Base-by-base conservation (phyloP, 208 protist species). In the Trypanosoma grayi region DNA sequence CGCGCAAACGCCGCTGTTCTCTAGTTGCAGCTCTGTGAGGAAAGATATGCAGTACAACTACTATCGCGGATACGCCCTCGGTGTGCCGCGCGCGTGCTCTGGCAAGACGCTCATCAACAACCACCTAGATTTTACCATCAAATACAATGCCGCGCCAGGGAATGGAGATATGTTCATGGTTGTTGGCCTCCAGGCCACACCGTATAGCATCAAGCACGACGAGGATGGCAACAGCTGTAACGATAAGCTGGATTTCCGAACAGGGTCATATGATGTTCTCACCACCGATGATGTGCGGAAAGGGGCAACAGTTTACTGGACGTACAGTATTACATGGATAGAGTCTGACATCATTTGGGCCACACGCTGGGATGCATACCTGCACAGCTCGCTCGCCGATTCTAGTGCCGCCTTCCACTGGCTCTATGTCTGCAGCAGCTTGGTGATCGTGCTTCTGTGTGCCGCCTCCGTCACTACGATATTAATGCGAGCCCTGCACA, bases 351-450 rank as follows among this genome's bases (percentile, higher is more conserved):
- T 98, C 20, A 44, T 79, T 27, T 99, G 98, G 98, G 90, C 92
- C 2, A 96, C 95, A 24, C 91, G 98, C 14, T 99, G 98, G 98
- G 98, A 99, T 59, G 66, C 75, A 10, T 99, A 99, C 70, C 87
- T 99, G 43, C 56, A 50, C 36, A 84, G 70, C 34, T 84, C 91
- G 45, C 81, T 85, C 62, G 80, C 83, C 0, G 81, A 85, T 47
- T 72, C 71, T 0, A 68, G 78, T 22, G 27, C 53, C 18, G 36
- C 53, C 1, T 87, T 97, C 37, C 98, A 99, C 81, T 97, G 92
- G 85, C 87, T 98, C 52, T 97, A 96, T 39, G 97, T 99, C 53
- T 76, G 96, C 46, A 96, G 98, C 77, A 97, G 91, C n/a, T 71
- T 99, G 2, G 59, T 99, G 28, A 91, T 99, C 68, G 85, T 99